Evolutionary conservation across 306 rosid species (phyloP), one percentile per base, ranked within the genome.

Genomic region (Casuarina equisetifolia): DNA sequence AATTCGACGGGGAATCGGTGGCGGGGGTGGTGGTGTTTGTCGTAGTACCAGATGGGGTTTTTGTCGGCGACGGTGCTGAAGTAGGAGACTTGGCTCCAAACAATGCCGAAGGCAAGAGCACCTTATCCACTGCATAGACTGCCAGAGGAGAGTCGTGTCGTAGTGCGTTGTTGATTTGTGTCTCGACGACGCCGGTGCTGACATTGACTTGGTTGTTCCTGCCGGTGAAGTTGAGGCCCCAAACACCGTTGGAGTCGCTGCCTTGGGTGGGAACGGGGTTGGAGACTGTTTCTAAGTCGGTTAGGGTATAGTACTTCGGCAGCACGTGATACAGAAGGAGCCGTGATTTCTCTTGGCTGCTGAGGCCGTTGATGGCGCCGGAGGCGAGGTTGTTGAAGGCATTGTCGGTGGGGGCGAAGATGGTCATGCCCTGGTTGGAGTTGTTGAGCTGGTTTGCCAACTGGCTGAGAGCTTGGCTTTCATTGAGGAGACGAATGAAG

Each of bases 361-460:
- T 10, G 25, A 94, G 97, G 75, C 0, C 17, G 72, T 94, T 94
- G 25, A 94, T 74, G 49, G 89, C 75, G 10, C 95, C 98, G 13
- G 93, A 3, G 20, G 78, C 70, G 59, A 93, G 98, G 77, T 68
- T 84, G 45, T 54, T 82, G 83, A 94, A 94, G 78, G 97, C 98
- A 51, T 92, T 92, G 83, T 94, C 97, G 3, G 98, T 92, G 6
- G 98, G 98, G 0, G 98, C 96, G 2, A 94, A 82, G 79, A 94
- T 36, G 0, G 92, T 85, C 46, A 92, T 36, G 36, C 98, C 97
- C 7, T 94, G 81, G 0, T 86, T 40, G 42, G 87, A 83, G 53
- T 82, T 77, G 74, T 91, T 94, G 57, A 94, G 93, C 68, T 92
- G 97, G 80, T 63, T 85, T 1, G 78, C 63, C 39, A 94, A 84